Percentiles rank a stretch among this genome's conserved stretches.
phyloP scores from a whole-genome alignment of 768 basidiomycete species.

The Lactarius akahatsu region DNA sequence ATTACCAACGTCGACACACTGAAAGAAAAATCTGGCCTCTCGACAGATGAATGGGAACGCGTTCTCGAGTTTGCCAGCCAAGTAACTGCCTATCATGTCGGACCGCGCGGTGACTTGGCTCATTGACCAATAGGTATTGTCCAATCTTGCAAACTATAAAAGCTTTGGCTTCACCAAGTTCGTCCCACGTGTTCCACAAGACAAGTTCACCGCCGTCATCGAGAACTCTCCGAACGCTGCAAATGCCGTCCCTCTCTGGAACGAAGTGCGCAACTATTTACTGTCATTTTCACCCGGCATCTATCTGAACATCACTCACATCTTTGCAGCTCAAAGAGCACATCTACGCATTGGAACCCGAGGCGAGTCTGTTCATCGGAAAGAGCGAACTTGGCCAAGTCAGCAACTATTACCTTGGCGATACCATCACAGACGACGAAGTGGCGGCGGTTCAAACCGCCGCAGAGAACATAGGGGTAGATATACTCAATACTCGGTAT shows the following conservation, averaged over 20 bases:
- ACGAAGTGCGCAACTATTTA: slow-evolving; percentile 44
- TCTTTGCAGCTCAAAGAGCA: slow-evolving; percentile 60
- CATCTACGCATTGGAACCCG: slow-evolving; percentile 68
- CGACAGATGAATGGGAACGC: slow-evolving; percentile 62
- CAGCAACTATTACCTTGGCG: slow-evolving; percentile 83
- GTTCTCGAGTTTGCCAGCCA: slow-evolving; percentile 72
- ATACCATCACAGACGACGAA: slow-evolving; percentile 70
- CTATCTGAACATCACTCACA: slow-evolving; percentile 3
- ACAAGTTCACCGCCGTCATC: slow-evolving; percentile 64
- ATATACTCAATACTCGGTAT: slow-evolving; percentile 81
- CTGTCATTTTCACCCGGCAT: background rate
- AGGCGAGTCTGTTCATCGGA: slow-evolving; percentile 70
- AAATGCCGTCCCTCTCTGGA: slow-evolving; percentile 60
- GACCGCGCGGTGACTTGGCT: background rate
- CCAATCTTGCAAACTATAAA: slow-evolving; percentile 73
- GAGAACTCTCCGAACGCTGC: slow-evolving; percentile 56
- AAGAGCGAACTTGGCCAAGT: slow-evolving; percentile 76
- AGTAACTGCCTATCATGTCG: slow-evolving; percentile 40
- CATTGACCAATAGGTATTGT: slow-evolving; percentile 42
- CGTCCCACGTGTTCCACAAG: slow-evolving; percentile 62
- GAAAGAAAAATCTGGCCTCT: slow-evolving; percentile 52
- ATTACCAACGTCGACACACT: slow-evolving; percentile 57
- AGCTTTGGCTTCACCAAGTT: slow-evolving; percentile 87
- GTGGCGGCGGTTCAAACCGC: slow-evolving; percentile 72
- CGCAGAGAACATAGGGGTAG: slow-evolving; percentile 72